Conservation (phyloP, 2,329 filamentous ascomycete genomes). For the Colletotrichum musae region DNA sequence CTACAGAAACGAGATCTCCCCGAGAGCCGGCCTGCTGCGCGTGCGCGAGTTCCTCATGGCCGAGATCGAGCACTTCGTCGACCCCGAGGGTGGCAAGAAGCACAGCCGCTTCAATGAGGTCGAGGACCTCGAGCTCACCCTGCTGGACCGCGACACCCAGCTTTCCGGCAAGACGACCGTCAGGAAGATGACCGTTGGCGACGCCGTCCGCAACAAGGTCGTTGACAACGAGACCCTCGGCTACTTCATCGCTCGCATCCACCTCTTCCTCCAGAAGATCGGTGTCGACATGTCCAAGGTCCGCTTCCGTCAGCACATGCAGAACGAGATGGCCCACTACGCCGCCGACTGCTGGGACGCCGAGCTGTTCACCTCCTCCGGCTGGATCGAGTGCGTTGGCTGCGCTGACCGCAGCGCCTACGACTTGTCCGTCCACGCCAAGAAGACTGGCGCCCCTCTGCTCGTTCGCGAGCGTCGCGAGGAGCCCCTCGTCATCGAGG, state of each 20-base stretch:
- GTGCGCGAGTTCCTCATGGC: slow-evolving; percentile 99
- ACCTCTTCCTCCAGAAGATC: slow-evolving; percentile 89
- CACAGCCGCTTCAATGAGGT: slow-evolving; percentile 90
- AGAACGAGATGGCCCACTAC: slow-evolving; percentile 85
- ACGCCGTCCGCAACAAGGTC: slow-evolving; percentile 85
- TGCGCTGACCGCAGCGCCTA: slow-evolving; percentile 97
- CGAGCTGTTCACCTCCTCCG: slow-evolving; percentile 90
- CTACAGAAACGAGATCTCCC: slow-evolving; percentile 98
- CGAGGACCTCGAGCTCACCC: slow-evolving; percentile 83
- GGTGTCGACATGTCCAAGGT: slow-evolving; percentile 91
- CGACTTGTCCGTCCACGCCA: slow-evolving; percentile 91
- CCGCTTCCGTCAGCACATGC: slow-evolving; percentile 97
- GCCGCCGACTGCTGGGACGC: slow-evolving; percentile 98
- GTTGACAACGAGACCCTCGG: slow-evolving; percentile 98
- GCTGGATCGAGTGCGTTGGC: slow-evolving; percentile 98
- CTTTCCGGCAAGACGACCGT: slow-evolving; percentile 86
- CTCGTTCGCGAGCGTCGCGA: slow-evolving; percentile 86
- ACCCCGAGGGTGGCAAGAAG: slow-evolving; percentile 95
- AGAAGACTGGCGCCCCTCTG: slow-evolving; percentile 90
- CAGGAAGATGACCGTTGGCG: slow-evolving; percentile 81
- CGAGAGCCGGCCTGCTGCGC: slow-evolving; percentile 88
- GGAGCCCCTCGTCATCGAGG: slow-evolving; percentile 84
- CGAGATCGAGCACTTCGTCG: slow-evolving; percentile 98
- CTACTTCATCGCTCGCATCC: slow-evolving; percentile 96
- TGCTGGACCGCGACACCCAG: slow-evolving; percentile 89